phyloP scores from a whole-genome alignment of 1,284 basidiomycete species.

The Nidula niveotomentosa region DNA sequence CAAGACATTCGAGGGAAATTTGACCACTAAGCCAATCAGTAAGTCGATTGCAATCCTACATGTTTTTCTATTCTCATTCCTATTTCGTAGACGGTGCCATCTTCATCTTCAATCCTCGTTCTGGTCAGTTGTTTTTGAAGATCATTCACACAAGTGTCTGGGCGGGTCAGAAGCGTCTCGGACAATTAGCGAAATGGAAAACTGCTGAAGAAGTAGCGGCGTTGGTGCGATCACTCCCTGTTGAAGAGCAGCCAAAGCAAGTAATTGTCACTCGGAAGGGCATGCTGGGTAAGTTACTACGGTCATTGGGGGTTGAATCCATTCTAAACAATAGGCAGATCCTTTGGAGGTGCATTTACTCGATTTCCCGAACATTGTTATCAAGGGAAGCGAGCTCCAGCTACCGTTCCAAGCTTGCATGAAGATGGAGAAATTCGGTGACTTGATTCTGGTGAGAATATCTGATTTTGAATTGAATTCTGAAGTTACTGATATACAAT shows the following conservation, averaged over 20 bases:
- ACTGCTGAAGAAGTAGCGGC: conserved; percentile 99
- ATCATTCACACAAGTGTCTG: conserved; percentile 99
- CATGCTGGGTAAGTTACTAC: conserved; percentile 77
- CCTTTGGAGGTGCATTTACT: conserved; percentile 97
- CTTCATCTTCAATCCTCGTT: conserved; percentile 99
- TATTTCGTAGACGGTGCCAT: conserved; percentile 82
- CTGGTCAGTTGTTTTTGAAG: conserved; percentile 98
- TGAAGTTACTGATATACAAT: conserved; percentile 6
- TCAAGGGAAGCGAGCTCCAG: conserved; percentile 98
- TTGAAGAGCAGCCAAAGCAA: conserved; percentile 99
- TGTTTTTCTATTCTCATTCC: conserved; percentile 1
- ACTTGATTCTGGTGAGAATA: conserved; percentile 80
- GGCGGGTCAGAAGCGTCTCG: conserved; percentile 99
- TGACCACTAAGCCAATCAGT: conserved; percentile 99
- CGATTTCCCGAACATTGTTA: conserved; percentile 99
- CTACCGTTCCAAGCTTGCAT: conserved; percentile 99
- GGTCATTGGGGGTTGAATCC: background rate
- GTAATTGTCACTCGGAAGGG: conserved; percentile 99
- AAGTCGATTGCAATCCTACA: conserved; percentile 19
- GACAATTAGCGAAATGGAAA: conserved; percentile 99
- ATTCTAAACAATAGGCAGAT: conserved; percentile 42
- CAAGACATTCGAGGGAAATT: conserved; percentile 99
- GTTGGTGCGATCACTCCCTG: conserved; percentile 93
- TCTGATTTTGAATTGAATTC: background rate
- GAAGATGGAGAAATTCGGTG: conserved; percentile 99